Conservation (phyloP, 2,329 filamentous ascomycete species). For the Stemphylium lycopersici region DNA sequence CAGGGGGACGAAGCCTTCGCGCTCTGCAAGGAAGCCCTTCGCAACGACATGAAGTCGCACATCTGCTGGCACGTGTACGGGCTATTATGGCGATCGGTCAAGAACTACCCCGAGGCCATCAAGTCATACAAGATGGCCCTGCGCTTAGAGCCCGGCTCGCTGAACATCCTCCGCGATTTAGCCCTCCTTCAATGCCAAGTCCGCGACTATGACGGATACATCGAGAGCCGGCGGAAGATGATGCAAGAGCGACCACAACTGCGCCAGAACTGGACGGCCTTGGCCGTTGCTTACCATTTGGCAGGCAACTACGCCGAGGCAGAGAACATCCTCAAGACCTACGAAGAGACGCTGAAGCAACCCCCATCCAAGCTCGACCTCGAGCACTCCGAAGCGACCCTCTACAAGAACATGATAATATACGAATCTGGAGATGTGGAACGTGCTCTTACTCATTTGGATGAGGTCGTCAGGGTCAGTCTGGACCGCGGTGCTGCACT, state of each 20-base stretch:
- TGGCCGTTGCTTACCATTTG: constrained; percentile 91
- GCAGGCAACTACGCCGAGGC: constrained; percentile 84
- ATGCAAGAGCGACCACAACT: constrained; percentile 80
- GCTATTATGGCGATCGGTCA: constrained; percentile 86
- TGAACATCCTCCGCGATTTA: constrained; percentile 91
- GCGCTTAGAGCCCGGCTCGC: constrained; percentile 88
- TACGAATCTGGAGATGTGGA: constrained; percentile 85
- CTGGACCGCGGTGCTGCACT: constrained; percentile 84
- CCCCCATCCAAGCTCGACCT: constrained; percentile 78
- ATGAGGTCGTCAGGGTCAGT: constrained; percentile 75
- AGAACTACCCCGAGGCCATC: constrained; percentile 99
- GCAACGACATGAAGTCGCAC: constrained; percentile 97
- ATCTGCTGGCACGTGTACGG: constrained; percentile 99
- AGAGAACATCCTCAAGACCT: constrained; percentile 88
- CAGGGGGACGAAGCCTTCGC: constrained; percentile 94
- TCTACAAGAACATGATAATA: constrained; percentile 97
- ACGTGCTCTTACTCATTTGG: constrained; percentile 84
- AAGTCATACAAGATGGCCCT: constrained; percentile 98
- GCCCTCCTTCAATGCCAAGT: constrained; percentile 95
- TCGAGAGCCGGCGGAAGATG: constrained; percentile 87
- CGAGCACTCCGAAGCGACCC: constrained; percentile 89
- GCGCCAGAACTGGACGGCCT: constrained; percentile 95
- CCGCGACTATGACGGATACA: constrained; percentile 91
- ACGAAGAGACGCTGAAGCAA: constrained; percentile 89
- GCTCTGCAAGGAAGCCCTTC: constrained; percentile 88